Percentiles rank a stretch among this genome's conserved stretches.
Evolutionary conservation across 2,329 filamentous ascomycete species (phyloP).

Genomic region (Xylaria hypoxylon): DNA sequence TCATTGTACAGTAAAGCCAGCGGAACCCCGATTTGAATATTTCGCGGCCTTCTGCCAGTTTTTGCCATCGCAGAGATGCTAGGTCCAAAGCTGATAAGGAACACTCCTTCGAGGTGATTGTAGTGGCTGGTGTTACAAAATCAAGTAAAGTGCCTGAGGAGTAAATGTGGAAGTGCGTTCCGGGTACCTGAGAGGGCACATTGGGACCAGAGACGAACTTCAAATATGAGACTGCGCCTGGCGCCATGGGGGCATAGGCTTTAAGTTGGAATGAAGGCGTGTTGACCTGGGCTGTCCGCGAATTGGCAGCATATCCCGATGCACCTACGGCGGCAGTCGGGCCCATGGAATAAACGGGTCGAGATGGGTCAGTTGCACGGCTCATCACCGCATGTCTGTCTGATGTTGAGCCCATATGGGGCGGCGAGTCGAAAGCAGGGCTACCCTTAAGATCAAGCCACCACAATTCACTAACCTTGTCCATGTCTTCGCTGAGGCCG

Average conservation of each 20-base stretch:
- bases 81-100: constrained; percentile 91
- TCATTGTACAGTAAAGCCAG: constrained; percentile 98
- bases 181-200: constrained; percentile 87
- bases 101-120: constrained; percentile 87
- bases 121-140: constrained; percentile 91
- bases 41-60: constrained; percentile 91
- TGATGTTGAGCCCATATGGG: constrained; percentile 63
- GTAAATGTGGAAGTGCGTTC: constrained; percentile 95
- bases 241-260: constrained; percentile 83
- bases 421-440: constrained; percentile 81
- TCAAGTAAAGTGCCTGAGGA: constrained; percentile 93
- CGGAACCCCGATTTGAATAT: constrained; percentile 92
- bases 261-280: constrained; percentile 74
- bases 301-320: constrained; percentile 75
- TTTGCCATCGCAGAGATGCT: constrained; percentile 90
- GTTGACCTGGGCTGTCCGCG: constrained; percentile 74
- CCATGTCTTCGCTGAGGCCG: constrained; percentile 94
- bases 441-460: constrained; percentile 95
- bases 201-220: constrained; percentile 90
- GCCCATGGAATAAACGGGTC: constrained; percentile 63
- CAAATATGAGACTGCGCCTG: constrained; percentile 88
- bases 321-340: constrained; percentile 65
- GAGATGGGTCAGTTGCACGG: constrained; percentile 62
- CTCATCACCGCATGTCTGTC: constrained; percentile 59
- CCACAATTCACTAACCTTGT: constrained; percentile 95